phyloP scores from a whole-genome alignment of 192 early-diverging fungal species.

The Linnemannia hyalina region DNA sequence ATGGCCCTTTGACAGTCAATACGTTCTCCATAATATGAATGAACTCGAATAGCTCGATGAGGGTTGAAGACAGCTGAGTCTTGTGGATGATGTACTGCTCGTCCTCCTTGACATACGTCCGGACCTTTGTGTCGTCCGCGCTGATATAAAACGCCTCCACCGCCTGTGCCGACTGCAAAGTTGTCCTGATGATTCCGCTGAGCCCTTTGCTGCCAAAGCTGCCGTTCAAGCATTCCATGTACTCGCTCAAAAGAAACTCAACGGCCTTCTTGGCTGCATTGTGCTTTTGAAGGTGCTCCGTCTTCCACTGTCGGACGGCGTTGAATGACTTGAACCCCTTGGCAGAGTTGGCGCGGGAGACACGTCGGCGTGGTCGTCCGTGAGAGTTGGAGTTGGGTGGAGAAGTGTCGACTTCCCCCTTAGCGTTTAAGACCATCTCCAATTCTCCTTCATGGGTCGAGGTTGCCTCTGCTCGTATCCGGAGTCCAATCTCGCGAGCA shows the following conservation, averaged over 20 bases:
- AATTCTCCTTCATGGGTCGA: neutral
- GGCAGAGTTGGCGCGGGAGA: constrained; percentile 41
- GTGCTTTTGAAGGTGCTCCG: constrained; percentile 35
- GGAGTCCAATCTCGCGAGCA: constrained; percentile 36
- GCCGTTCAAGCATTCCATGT: constrained; percentile 39
- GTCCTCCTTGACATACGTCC: constrained; percentile 39
- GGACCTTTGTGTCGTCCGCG: constrained; percentile 28
- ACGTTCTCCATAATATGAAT: constrained; percentile 22
- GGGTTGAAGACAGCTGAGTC: constrained; percentile 13
- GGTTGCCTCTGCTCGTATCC: constrained; percentile 14
- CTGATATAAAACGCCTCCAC: constrained; percentile 36
- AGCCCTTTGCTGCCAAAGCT: neutral
- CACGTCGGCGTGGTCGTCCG: constrained; percentile 28
- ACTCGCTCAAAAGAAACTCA: constrained; percentile 30
- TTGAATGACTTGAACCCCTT: constrained; percentile 56
- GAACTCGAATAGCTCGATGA: constrained; percentile 26
- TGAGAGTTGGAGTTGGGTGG: constrained; percentile 8
- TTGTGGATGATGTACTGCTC: constrained; percentile 10
- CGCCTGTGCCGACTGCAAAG: constrained; percentile 21
- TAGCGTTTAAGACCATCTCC: constrained; percentile 4
- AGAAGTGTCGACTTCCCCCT: neutral
- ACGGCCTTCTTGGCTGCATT: constrained; percentile 25
- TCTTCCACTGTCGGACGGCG: constrained; percentile 45
- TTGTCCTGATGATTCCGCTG: constrained; percentile 17
- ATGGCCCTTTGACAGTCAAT: neutral